Conservation (phyloP, 257 asterid genomes). For the Primulina eburnea region DNA sequence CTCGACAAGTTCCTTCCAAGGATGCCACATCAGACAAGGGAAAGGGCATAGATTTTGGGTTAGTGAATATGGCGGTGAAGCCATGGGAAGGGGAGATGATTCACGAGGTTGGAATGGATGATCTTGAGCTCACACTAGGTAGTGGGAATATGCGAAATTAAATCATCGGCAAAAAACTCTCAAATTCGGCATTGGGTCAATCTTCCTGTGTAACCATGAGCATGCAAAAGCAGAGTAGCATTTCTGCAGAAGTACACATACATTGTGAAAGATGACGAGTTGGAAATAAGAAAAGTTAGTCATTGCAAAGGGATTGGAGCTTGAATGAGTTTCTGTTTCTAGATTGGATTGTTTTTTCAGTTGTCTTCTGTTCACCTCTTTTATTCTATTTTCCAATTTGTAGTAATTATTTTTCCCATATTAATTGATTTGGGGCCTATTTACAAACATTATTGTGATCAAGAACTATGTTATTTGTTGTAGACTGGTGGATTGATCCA, state of each 20-base stretch:
- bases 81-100: conserved; percentile 99
- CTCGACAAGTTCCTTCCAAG: conserved; percentile 33
- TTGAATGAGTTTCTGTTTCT: background rate
- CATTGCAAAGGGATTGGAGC: background rate
- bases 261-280: background rate
- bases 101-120: conserved; percentile 60
- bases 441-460: conserved; percentile 29
- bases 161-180: background rate
- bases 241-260: background rate
- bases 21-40: conserved; percentile 58
- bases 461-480: conserved; percentile 22
- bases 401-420: background rate
- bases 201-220: background rate
- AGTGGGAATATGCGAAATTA: conserved; percentile 25
- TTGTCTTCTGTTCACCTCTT: conserved; percentile 5
- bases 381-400: conserved; percentile 1
- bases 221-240: background rate
- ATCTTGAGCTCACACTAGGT: conserved; percentile 49
- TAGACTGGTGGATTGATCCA: conserved; percentile 22
- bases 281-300: background rate
- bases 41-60: conserved; percentile 59
- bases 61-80: conserved; percentile 73
- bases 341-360: conserved; percentile 5
- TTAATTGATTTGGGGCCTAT: conserved; percentile 23
- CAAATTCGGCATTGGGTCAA: background rate